Evolutionary conservation across 2,329 filamentous ascomycete genomes (phyloP).

Genomic region (Aspergillus pseudoterreus): DNA sequence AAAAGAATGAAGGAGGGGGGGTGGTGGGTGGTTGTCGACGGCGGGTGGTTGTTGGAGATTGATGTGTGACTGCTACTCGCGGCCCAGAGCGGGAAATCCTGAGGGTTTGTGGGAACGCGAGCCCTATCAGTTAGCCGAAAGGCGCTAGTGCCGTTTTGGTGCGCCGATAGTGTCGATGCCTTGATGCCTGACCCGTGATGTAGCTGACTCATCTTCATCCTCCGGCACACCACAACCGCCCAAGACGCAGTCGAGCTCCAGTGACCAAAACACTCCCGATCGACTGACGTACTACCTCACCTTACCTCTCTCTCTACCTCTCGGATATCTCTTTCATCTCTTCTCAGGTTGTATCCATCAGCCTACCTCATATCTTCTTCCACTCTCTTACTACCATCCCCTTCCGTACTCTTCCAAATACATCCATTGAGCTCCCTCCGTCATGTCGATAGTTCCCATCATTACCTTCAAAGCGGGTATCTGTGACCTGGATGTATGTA

Average conservation of each 20-base stretch:
- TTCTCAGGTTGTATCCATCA: not conserved
- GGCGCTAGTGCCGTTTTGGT: conserved; percentile 35
- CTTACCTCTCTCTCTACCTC: not conserved
- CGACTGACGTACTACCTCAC: conserved; percentile 8
- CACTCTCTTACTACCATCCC: not conserved
- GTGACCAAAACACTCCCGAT: not conserved
- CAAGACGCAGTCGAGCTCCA: conserved; percentile 4
- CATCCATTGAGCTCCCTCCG: conserved; percentile 17
- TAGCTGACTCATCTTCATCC: too few relatives aligned
- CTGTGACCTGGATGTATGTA: conserved; percentile 77
- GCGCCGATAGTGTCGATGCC: conserved; percentile 8
- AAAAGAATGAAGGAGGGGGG: conserved; percentile 28
- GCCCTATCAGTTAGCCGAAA: conserved; percentile 37
- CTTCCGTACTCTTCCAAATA: conserved; percentile 6
- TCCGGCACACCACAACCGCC: too few relatives aligned
- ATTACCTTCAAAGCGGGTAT: conserved; percentile 96
- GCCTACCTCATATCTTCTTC: not conserved
- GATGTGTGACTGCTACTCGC: conserved; percentile 36
- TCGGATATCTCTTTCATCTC: not conserved
- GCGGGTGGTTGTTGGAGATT: conserved; percentile 40
- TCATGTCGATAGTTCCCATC: conserved; percentile 78
- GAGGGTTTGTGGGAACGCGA: conserved; percentile 43
- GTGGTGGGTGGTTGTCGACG: conserved; percentile 40
- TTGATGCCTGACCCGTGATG: conserved; percentile 1
- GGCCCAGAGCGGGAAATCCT: conserved; percentile 34